Conservation (phyloP, 352 stramenopile genomes). For the Peronospora belbahrii region DNA sequence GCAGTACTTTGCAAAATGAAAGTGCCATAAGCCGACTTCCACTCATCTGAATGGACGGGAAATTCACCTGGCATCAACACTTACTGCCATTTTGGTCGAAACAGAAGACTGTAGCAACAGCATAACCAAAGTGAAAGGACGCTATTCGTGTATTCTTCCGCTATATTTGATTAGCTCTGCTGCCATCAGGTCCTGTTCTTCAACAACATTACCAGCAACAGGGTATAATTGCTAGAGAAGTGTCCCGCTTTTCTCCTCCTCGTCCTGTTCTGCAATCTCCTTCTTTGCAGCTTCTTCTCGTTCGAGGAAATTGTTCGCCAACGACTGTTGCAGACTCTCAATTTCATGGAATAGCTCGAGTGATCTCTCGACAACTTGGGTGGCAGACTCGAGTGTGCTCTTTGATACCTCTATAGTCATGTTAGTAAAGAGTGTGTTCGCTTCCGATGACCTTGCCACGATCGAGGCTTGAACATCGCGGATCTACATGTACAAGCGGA, state of each 20-base stretch:
- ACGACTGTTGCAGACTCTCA: slow-evolving; percentile 30
- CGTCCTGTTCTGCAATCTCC: slow-evolving; percentile 18
- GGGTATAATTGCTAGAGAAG: neutral
- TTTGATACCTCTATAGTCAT: slow-evolving; percentile 48
- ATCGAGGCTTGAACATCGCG: slow-evolving; percentile 24
- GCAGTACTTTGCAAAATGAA: too few species aligned
- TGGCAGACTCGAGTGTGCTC: slow-evolving; percentile 45
- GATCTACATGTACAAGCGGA: slow-evolving; percentile 15
- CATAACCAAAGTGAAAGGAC: neutral
- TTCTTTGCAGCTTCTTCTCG: slow-evolving; percentile 22
- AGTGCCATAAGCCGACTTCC: too few species aligned
- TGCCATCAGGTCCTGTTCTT: slow-evolving; percentile 14
- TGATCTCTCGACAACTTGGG: slow-evolving; percentile 47
- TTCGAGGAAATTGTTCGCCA: slow-evolving; percentile 17
- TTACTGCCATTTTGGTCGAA: slow-evolving; percentile 5
- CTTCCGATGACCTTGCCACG: slow-evolving; percentile 6
- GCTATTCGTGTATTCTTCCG: slow-evolving; percentile 11
- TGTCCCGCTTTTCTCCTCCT: slow-evolving; percentile 8
- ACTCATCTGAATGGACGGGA: too few species aligned
- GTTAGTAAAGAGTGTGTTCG: slow-evolving; percentile 34
- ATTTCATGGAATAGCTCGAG: slow-evolving; percentile 47
- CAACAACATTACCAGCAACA: slow-evolving; percentile 1
- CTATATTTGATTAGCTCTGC: slow-evolving; percentile 8
- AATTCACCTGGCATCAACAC: too few species aligned
- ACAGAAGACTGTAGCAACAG: neutral